Percentiles rank a stretch among this genome's conserved stretches.
Conservation (phyloP, 768 basidiomycete species). For the Termitomyces sp. region DNA sequence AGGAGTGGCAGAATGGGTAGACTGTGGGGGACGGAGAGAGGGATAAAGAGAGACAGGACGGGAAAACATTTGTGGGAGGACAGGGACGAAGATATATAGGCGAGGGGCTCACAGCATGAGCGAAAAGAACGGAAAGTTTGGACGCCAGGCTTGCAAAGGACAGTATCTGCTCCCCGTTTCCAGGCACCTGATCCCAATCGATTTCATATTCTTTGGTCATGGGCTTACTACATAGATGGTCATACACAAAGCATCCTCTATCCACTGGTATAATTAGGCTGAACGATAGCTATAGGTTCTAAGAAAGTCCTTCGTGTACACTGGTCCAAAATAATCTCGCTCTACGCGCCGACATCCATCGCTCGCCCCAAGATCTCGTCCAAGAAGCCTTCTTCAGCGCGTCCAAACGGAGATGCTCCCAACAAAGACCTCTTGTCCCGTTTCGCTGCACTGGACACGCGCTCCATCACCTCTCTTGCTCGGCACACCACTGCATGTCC, state of each 20-base stretch:
- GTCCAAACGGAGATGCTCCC: constrained; percentile 54
- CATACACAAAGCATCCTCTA: constrained; percentile 1
- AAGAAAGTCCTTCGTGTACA: neutral
- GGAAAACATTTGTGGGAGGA: constrained; percentile 20
- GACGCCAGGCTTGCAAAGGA: constrained; percentile 9
- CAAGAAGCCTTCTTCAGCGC: constrained; percentile 59
- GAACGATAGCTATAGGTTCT: neutral
- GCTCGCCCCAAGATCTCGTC: constrained; percentile 47
- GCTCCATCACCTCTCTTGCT: constrained; percentile 60
- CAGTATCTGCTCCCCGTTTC: constrained; percentile 21
- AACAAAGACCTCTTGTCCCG: constrained; percentile 37
- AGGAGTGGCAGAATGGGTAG: constrained; percentile 10
- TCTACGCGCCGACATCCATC: constrained; percentile 37
- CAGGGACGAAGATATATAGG: constrained; percentile 16
- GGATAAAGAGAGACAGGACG: constrained; percentile 14
- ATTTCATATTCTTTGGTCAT: constrained; percentile 7
- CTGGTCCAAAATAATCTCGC: neutral
- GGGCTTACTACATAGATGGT: neutral
- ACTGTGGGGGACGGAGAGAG: constrained; percentile 8
- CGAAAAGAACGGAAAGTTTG: constrained; percentile 21
- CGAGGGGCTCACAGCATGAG: constrained; percentile 18
- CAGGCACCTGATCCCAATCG: constrained; percentile 18
- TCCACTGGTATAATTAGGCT: neutral
- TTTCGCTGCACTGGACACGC: constrained; percentile 28
- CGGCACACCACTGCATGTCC: constrained; percentile 59